phyloP scores from a whole-genome alignment of 2,329 filamentous ascomycete genomes.

The Phoma sp. region DNA sequence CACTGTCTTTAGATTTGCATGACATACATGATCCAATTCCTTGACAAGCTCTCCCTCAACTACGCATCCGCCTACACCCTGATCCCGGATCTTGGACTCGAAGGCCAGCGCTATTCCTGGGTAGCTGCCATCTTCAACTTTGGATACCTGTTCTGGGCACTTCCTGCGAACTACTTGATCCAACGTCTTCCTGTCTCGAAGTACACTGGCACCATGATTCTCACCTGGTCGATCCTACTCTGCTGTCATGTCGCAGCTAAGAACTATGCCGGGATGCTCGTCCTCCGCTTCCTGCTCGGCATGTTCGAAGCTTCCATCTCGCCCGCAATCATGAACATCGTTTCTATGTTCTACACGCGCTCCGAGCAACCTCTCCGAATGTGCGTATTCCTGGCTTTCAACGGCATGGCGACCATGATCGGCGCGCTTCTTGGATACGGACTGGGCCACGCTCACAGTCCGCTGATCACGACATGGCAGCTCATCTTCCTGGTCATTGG shows the following conservation, averaged over 20 bases:
- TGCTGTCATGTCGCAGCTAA: constrained; percentile 52
- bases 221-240: constrained; percentile 56
- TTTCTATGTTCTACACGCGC: constrained; percentile 48
- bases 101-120: constrained; percentile 52
- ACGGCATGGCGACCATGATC: constrained; percentile 50
- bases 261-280: constrained; percentile 47
- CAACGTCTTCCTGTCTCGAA: constrained; percentile 47
- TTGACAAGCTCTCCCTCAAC: constrained; percentile 54
- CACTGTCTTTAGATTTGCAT: constrained; percentile 40
- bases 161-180: constrained; percentile 51
- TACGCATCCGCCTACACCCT: constrained; percentile 51
- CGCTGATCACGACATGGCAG: constrained; percentile 43
- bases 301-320: constrained; percentile 49
- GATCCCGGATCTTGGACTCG: constrained; percentile 45
- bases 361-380: constrained; percentile 53
- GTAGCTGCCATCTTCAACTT: constrained; percentile 55
- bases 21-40: constrained; percentile 58
- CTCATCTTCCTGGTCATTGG: constrained; percentile 50
- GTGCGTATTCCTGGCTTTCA: constrained; percentile 54
- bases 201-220: constrained; percentile 48
- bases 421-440: constrained; percentile 48
- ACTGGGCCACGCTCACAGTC: constrained; percentile 39
- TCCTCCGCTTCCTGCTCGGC: constrained; percentile 44
- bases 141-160: constrained; percentile 53
- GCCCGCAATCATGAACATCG: constrained; percentile 50